Percentiles rank a stretch among this genome's conserved stretches.
These are phyloP conservation scores for Plasmodium gonderi DNA, from an alignment of 169 alveolate genomes.

Conservation along the genomic window DNA sequence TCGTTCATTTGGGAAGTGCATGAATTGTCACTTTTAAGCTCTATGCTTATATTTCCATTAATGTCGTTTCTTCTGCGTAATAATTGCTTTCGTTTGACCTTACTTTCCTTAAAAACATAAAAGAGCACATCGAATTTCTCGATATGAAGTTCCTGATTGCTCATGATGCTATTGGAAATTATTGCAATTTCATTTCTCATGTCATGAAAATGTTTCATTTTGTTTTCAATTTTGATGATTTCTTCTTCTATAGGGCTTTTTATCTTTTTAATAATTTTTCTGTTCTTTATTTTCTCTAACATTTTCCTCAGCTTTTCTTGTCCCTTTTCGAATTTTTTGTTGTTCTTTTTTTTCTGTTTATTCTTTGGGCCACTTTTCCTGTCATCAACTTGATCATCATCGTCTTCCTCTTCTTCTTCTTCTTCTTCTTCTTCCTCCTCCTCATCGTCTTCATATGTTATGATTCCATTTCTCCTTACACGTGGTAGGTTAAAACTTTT, in stretches of 20 bases:
- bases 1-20: background rate
- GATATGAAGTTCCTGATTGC: slow-evolving; percentile 16
- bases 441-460: slow-evolving; percentile 28
- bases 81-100: background rate
- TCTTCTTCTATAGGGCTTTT: slow-evolving; percentile 22
- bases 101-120: slow-evolving; percentile 33
- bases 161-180: slow-evolving; percentile 31
- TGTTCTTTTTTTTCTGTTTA: background rate
- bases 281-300: slow-evolving; percentile 17
- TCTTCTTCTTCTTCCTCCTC: background rate
- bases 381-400: background rate
- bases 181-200: slow-evolving; percentile 20
- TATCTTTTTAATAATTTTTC: background rate
- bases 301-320: slow-evolving; percentile 20
- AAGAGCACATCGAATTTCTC: slow-evolving; percentile 39
- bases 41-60: background rate
- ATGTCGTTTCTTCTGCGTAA: background rate
- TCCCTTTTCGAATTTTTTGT: slow-evolving; percentile 20
- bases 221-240: slow-evolving; percentile 9
- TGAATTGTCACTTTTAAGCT: no score
- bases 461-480: slow-evolving; percentile 24
- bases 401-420: background rate
- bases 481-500: slow-evolving; percentile 50
- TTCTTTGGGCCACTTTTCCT: background rate
- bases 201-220: slow-evolving; percentile 30